phyloP scores from a whole-genome alignment of 2,329 filamentous ascomycete genomes.

The Blumeriella jaapii region DNA sequence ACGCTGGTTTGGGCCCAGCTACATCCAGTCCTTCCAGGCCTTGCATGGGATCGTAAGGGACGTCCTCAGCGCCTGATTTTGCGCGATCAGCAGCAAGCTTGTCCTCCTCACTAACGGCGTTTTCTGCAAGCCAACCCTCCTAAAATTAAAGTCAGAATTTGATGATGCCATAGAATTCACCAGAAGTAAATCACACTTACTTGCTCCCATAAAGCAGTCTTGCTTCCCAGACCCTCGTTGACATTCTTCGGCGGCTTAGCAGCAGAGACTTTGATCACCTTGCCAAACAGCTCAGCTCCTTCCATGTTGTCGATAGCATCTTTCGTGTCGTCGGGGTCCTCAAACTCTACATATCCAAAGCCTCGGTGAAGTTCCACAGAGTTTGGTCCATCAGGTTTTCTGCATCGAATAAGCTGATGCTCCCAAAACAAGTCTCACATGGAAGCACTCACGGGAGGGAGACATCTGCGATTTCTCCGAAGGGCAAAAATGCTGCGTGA shows the following conservation, averaged over 20 bases:
- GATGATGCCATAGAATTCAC: constrained; percentile 2
- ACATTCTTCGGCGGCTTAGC: constrained; percentile 87
- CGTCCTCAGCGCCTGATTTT: constrained; percentile 38
- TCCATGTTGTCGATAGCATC: constrained; percentile 99
- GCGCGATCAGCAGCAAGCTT: constrained; percentile 46
- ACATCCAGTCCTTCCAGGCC: constrained; percentile 88
- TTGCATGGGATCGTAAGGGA: constrained; percentile 81
- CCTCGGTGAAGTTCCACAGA: constrained; percentile 73
- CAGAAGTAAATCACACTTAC: constrained; percentile 38
- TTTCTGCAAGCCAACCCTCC: constrained; percentile 88
- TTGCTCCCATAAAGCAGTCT: constrained; percentile 95
- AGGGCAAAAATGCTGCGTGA: constrained; percentile 88
- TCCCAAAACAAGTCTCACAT: constrained; percentile 1
- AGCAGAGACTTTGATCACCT: constrained; percentile 80
- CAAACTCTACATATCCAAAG: constrained; percentile 94
- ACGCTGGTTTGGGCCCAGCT: constrained; percentile 76
- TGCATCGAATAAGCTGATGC: constrained; percentile 13
- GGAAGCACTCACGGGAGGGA: constrained; percentile 49
- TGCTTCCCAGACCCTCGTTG: constrained; percentile 80
- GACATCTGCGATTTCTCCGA: constrained; percentile 89
- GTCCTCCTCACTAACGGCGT: constrained; percentile 77
- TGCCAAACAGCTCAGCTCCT: constrained; percentile 86
- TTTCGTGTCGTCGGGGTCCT: constrained; percentile 71
- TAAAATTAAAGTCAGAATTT: constrained; percentile 31
- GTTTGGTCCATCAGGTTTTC: constrained; percentile 70